Base-by-base conservation (phyloP, 202 grass and related monocot genomes). In the Panicum virgatum region DNA sequence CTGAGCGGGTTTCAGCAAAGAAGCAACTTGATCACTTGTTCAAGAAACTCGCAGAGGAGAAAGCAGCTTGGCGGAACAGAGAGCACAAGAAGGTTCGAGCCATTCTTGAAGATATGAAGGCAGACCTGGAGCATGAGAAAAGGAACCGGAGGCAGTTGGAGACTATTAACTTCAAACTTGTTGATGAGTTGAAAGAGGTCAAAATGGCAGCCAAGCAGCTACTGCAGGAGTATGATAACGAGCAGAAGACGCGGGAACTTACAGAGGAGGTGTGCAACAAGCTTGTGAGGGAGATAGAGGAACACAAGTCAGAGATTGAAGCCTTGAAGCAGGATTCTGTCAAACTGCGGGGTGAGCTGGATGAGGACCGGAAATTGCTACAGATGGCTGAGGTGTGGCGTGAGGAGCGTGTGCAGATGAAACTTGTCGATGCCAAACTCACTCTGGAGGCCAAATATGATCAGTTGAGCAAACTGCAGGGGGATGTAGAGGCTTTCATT, bases 351-450 rank as follows among this genome's bases (percentile, higher is more conserved):
- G 82, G 87, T 43, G 90, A 98, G 77, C 79, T 98, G 8, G 92
- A 98, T 51, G 90, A 94, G 85, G 95, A 98, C 69, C 90, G 82
- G 74, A 91, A 84, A 64, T 91, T 98, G 90, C 73, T 95, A 76
- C 96, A 95, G 77, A 95, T 98, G 96, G 96, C 96, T 77, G 96
- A 98, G 77, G 90, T 98, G 46, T 98, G 96, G 96, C 92, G 96
- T 68, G 96, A 98, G 75, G 96, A 98, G 63, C 76, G 92, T 74
- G 96, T 98, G 78, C 90, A 98, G 75, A 95, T 98, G 92, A 98
- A 98, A 85, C 88, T 98, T 76, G 78, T 94, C 3, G 95, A 98
- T 91, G 95, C 95, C 57, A 98, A 88, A 71, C 81, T 98, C 76
- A 86, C 92, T 81, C 87, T 98, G 74, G 92, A 98, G 67, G 87